A percentile compares a stretch with the other conserved stretches of the same genome.
Evolutionary conservation across 805 yeast genomes (phyloP).

Genomic region (Lachancea fermentati): DNA sequence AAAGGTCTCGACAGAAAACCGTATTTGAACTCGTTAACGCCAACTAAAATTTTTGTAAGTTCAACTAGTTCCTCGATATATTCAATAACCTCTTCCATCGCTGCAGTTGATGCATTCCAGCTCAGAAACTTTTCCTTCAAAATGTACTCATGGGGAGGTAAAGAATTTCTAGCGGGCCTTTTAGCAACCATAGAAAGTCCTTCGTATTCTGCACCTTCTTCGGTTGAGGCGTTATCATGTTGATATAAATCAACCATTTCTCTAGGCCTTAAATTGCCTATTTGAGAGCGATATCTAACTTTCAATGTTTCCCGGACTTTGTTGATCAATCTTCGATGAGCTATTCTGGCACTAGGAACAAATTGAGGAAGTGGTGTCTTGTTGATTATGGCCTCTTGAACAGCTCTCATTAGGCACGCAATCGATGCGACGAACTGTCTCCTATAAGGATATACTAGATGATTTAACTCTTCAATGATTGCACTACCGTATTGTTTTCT

Average conservation of each 20-base stretch:
- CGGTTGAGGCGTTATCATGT: conserved; percentile 4
- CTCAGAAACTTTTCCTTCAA: conserved; percentile 38
- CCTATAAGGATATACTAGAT: conserved; percentile 38
- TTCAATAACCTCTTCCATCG: conserved; percentile 44
- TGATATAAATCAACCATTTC: conserved; percentile 9
- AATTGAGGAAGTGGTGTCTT: conserved; percentile 47
- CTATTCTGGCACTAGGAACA: conserved; percentile 43
- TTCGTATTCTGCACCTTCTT: conserved; percentile 21
- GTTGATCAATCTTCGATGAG: conserved; percentile 42
- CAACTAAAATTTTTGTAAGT: conserved; percentile 40
- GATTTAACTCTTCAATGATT: conserved; percentile 39
- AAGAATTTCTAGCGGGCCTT: conserved; percentile 5
- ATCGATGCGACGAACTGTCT: conserved; percentile 41
- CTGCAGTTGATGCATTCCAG: conserved; percentile 49
- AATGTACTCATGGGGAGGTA: conserved; percentile 25
- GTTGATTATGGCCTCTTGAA: conserved; percentile 39
- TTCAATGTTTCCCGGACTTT: conserved; percentile 37
- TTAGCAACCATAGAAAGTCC: conserved; percentile 8
- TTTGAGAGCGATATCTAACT: conserved; percentile 20
- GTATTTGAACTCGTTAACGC: conserved; percentile 44
- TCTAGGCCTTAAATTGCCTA: conserved; percentile 9
- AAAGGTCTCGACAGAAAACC: conserved; percentile 47
- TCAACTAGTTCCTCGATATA: conserved; percentile 43
- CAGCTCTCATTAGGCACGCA: conserved; percentile 35
- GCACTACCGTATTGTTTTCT: conserved; percentile 42